A percentile compares a stretch with the other conserved stretches of the same genome.
Conservation (phyloP, 1,284 basidiomycete genomes). For the Ceratobasidium sp. region DNA sequence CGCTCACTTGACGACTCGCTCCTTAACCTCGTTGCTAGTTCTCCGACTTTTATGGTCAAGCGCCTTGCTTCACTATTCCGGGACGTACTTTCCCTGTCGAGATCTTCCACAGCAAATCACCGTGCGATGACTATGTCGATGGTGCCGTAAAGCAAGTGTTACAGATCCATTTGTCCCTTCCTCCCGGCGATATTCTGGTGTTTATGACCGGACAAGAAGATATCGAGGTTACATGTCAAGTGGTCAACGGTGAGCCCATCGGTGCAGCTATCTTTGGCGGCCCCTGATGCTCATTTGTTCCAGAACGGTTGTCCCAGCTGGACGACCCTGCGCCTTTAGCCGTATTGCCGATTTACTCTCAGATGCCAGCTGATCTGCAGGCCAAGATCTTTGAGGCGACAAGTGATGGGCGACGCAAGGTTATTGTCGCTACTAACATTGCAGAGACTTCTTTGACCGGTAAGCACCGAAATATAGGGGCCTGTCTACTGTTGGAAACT, state of each 20-base stretch:
- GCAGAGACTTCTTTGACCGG: constrained; percentile 97
- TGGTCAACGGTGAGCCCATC: constrained; percentile 71
- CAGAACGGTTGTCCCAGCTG: constrained; percentile 89
- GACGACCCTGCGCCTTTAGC: constrained; percentile 88
- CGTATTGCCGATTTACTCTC: constrained; percentile 96
- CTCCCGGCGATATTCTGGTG: constrained; percentile 95
- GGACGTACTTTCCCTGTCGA: constrained; percentile 99
- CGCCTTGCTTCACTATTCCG: constrained; percentile 95
- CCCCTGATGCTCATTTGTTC: constrained; percentile 47
- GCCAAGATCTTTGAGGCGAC: constrained; percentile 98
- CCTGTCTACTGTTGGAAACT: constrained; percentile 29
- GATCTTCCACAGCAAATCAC: constrained; percentile 93
- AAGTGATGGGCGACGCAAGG: constrained; percentile 92
- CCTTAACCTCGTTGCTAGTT: constrained; percentile 61
- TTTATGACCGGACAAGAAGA: constrained; percentile 99
- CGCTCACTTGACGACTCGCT: background rate
- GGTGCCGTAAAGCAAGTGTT: constrained; percentile 97
- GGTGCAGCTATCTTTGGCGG: background rate
- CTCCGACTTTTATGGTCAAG: constrained; percentile 92
- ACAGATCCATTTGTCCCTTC: constrained; percentile 92
- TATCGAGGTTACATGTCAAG: constrained; percentile 93
- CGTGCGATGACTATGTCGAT: constrained; percentile 99
- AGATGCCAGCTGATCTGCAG: constrained; percentile 99
- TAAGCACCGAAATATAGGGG: constrained; percentile 48
- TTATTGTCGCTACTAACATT: constrained; percentile 98